phyloP scores from a whole-genome alignment of 1,284 basidiomycete species.

The Puccinia horiana region DNA sequence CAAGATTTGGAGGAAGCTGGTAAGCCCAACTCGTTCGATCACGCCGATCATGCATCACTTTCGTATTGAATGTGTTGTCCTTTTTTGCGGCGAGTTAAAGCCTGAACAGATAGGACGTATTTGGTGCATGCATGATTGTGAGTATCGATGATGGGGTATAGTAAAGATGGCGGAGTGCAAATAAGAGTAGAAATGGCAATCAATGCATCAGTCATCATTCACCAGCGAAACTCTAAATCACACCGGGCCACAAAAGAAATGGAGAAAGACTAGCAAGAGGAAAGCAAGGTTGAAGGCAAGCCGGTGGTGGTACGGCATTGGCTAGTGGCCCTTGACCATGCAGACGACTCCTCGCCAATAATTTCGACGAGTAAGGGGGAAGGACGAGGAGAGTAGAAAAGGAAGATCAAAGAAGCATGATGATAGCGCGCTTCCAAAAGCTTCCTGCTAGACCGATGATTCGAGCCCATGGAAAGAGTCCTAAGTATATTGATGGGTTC shows the following conservation, averaged over 20 bases:
- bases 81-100: slow-evolving; percentile 27
- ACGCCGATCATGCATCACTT: slow-evolving; percentile 47
- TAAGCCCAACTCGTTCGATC: slow-evolving; percentile 50
- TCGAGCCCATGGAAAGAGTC: slow-evolving; percentile 25
- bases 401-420: slow-evolving; percentile 34
- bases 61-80: slow-evolving; percentile 36
- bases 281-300: neutral
- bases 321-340: neutral
- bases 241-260: slow-evolving; percentile 3
- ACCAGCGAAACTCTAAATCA: slow-evolving; percentile 20
- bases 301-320: neutral
- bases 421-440: slow-evolving; percentile 29
- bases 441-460: slow-evolving; percentile 26
- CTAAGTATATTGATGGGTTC: slow-evolving; percentile 8
- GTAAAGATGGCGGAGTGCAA: slow-evolving; percentile 25
- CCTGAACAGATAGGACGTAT: slow-evolving; percentile 28
- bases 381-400: neutral
- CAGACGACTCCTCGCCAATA: neutral
- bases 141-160: neutral
- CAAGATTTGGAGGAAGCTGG: slow-evolving; percentile 35
- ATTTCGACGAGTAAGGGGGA: slow-evolving; percentile 3
- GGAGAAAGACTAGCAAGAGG: slow-evolving; percentile 7
- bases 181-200: slow-evolving; percentile 33
- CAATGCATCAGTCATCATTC: slow-evolving; percentile 38
- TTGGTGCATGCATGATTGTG: slow-evolving; percentile 35